These are phyloP conservation scores for Leishmania turanica DNA, from an alignment of 208 protist genomes.

Conservation along the genomic window DNA sequence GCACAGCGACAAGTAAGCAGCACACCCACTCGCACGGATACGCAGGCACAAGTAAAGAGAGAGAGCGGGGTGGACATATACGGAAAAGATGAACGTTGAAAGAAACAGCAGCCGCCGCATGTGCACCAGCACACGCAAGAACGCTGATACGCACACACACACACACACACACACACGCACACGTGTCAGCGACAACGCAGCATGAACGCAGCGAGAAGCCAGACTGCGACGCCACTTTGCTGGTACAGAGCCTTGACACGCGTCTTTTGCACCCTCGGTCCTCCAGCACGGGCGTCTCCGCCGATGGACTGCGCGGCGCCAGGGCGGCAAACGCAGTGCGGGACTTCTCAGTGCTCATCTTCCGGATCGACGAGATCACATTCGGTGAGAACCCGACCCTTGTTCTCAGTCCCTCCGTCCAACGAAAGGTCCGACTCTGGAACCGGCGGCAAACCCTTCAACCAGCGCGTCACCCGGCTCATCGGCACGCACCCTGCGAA, in stretches of 20 bases:
- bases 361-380: constrained; percentile 23
- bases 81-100: not conserved
- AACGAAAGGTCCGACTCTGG: constrained; percentile 25
- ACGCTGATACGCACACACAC: not conserved
- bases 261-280: not conserved
- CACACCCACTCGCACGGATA: not conserved
- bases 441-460: constrained; percentile 31
- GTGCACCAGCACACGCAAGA: not conserved
- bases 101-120: not conserved
- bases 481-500: constrained; percentile 37
- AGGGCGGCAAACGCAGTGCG: constrained; percentile 63
- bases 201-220: not conserved
- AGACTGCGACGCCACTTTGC: not conserved
- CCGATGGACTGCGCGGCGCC: constrained; percentile 4
- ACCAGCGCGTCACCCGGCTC: constrained; percentile 38
- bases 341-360: constrained; percentile 31
- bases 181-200: not conserved
- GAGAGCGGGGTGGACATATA: not conserved
- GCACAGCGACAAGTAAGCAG: not conserved
- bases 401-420: constrained; percentile 39
- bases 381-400: constrained; percentile 43
- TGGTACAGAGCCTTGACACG: constrained; percentile 7
- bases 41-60: not conserved
- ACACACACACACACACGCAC: not conserved
- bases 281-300: not conserved